Base-by-base conservation (phyloP, 768 basidiomycete species). In the Vishniacozyma victoriae region DNA sequence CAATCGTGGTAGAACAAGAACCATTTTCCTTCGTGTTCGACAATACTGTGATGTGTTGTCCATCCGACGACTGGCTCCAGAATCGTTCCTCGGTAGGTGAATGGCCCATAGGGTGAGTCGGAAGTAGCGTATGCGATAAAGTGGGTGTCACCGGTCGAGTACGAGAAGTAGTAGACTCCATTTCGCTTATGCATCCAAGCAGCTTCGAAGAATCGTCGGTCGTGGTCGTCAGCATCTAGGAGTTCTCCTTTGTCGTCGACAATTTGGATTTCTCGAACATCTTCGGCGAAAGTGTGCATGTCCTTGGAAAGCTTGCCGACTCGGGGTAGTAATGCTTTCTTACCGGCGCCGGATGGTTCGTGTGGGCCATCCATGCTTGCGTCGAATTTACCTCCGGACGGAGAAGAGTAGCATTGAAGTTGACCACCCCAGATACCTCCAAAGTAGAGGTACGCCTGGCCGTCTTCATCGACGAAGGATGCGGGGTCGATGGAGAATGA, bases 341-440 rank as follows among this genome's bases (percentile, higher is more conserved):
- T 48, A n/a, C 56, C 56, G 7, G 36, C 25, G 5, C 55, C 59
- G 33, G 51, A 40, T 6, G 55, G 59, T 37, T 60, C 59, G 44
- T 60, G 50, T 15, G 59, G 59, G 9, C 59, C 55, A 24, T 55
- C 51, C 23, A 44, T 22, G 43, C 24, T 13, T 2, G 51, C 24
- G 31, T 60, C 55, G 39, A 60, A 60, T 25, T 22, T 14, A 24
- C 51, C 58, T 13, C 52, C 56, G 7, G 25, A 33, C 19, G 53
- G 48, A 1, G 39, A 29, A 15, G 46, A 41, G 37, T 54, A 60
- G 37, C 55, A 56, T 47, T 57, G 55, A 0, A 60, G 38, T 46
- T 60, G 59, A 29, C 59, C 59, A 11, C 59, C 59, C 59, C 59
- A 60, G 31, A 60, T 50, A 7, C 59, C 59, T 24, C 59, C 59